Conservation (phyloP, 371 early-diverging fungal species). For the Apophysomyces sp. region DNA sequence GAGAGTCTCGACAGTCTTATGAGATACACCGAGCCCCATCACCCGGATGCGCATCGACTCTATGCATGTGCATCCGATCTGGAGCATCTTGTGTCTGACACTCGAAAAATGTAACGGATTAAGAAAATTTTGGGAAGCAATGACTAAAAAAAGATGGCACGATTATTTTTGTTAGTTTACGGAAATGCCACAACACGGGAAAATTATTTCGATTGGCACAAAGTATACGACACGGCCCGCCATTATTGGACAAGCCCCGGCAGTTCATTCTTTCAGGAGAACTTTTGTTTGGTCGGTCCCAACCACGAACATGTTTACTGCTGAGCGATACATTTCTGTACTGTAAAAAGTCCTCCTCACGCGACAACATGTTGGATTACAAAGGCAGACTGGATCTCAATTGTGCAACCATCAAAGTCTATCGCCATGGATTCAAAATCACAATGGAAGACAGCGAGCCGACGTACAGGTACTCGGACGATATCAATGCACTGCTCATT, state of each 20-base stretch:
- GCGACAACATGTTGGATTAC: constrained; percentile 9
- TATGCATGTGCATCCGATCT: constrained; percentile 10
- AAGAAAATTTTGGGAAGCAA: not conserved
- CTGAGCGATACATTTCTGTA: constrained; percentile 15
- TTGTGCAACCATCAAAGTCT: constrained; percentile 11
- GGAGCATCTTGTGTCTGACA: constrained; percentile 8
- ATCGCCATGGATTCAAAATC: constrained; percentile 13
- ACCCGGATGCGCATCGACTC: constrained; percentile 22
- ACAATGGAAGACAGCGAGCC: constrained; percentile 17
- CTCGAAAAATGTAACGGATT: constrained; percentile 14
- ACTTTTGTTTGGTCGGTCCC: constrained; percentile 6
- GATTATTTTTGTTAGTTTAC: constrained; percentile 7
- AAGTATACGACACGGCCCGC: constrained; percentile 15
- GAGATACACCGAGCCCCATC: constrained; percentile 18
- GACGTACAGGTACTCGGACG: constrained; percentile 15
- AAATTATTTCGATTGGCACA: constrained; percentile 14
- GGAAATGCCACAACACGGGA: constrained; percentile 14
- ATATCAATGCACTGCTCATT: constrained; percentile 15
- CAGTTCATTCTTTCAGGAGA: constrained; percentile 17
- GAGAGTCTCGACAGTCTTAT: constrained; percentile 14
- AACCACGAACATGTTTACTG: constrained; percentile 17
- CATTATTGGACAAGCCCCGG: constrained; percentile 17
- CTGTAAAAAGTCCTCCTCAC: constrained; percentile 3
- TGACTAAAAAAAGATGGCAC: no score
- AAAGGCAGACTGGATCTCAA: constrained; percentile 18